phyloP scores from a whole-genome alignment of 495 filamentous ascomycete genomes.

The Tuber magnatum region DNA sequence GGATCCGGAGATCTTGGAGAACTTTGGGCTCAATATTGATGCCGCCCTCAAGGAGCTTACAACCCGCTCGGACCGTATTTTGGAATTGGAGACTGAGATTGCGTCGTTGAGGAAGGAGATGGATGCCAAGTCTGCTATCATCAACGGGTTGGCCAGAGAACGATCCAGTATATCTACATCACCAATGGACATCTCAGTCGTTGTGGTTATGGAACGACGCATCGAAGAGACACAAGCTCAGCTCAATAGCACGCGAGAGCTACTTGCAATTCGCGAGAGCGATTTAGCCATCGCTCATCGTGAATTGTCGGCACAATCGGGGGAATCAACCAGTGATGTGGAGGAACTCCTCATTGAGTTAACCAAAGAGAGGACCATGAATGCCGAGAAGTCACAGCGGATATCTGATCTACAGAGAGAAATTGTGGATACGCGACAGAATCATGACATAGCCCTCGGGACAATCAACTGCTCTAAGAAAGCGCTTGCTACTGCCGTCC shows the following conservation, averaged over 20 bases:
- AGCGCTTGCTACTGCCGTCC: conserved; percentile 62
- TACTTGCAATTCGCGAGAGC: conserved; percentile 63
- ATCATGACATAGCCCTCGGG: conserved; percentile 63
- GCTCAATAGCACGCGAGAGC: conserved; percentile 65
- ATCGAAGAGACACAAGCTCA: conserved; percentile 76
- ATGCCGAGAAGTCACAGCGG: conserved; percentile 52
- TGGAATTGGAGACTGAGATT: conserved; percentile 80
- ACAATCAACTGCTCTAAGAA: conserved; percentile 67
- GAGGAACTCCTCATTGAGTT: conserved; percentile 45
- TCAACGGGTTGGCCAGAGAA: conserved; percentile 86
- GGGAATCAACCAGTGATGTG: conserved; percentile 41
- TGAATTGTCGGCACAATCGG: conserved; percentile 31
- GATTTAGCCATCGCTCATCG: conserved; percentile 53
- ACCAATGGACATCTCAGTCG: conserved; percentile 85
- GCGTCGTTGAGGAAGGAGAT: conserved; percentile 82
- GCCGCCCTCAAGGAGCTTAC: conserved; percentile 89
- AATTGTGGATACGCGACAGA: conserved; percentile 63
- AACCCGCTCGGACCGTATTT: conserved; percentile 75
- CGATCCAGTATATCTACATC: conserved; percentile 73
- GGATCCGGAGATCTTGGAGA: conserved; percentile 76
- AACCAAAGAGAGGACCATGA: conserved; percentile 43
- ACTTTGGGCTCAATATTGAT: conserved; percentile 86
- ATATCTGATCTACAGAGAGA: conserved; percentile 68
- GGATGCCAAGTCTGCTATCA: conserved; percentile 90
- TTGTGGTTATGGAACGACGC: conserved; percentile 80